phyloP scores from a whole-genome alignment of 768 basidiomycete genomes.

The Boletus huronensis region DNA sequence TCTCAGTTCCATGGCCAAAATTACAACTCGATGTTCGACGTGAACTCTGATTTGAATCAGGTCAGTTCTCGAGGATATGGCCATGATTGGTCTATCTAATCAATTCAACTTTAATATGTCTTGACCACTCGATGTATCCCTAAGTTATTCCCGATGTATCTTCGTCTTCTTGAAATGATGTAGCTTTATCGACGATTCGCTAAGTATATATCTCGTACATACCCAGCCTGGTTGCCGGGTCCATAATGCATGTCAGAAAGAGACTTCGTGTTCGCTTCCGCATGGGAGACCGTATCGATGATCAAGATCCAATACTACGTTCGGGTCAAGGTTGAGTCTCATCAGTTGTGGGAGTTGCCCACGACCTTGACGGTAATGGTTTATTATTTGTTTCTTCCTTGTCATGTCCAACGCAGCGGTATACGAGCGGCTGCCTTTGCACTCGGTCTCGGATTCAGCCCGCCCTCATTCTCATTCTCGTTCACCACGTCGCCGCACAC shows the following conservation, averaged over 20 bases:
- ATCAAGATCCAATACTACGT: too few relatives aligned
- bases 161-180: not conserved
- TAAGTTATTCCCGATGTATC: not conserved
- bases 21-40: not conserved
- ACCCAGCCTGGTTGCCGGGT: not conserved
- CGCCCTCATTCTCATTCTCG: conserved; percentile 22
- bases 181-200: conserved; percentile 2
- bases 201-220: conserved; percentile 1
- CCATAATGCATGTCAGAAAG: not conserved
- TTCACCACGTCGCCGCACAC: conserved; percentile 24
- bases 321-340: too few relatives aligned
- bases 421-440: conserved; percentile 53
- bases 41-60: not conserved
- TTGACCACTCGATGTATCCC: not conserved
- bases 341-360: not conserved
- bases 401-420: conserved; percentile 39
- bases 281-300: not conserved
- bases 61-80: not conserved
- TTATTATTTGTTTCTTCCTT: not conserved
- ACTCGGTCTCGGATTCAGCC: conserved; percentile 35
- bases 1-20: not conserved
- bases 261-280: not conserved
- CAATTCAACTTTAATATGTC: not conserved
- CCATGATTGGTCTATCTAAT: not conserved
- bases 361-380: not conserved